A percentile compares a stretch with the other conserved stretches of the same genome.
phyloP scores from a whole-genome alignment of 768 basidiomycete genomes.

The Lactifluus echinatus region DNA sequence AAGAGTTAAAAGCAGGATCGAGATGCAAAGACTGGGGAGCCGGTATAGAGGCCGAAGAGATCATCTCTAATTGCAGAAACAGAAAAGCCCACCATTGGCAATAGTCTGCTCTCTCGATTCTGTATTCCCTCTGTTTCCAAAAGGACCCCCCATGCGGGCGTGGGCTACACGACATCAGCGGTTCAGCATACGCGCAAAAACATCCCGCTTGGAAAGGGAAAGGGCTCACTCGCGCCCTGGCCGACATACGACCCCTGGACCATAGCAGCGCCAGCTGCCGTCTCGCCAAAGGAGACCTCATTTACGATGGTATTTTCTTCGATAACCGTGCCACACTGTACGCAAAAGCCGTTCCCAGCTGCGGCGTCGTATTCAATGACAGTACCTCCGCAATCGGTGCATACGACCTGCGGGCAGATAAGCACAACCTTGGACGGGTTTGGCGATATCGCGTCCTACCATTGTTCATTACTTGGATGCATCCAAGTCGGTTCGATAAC shows the following conservation, averaged over 20 bases:
- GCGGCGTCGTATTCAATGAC: slow-evolving; percentile 81
- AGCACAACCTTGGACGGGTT: neutral
- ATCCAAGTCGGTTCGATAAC: too few species aligned
- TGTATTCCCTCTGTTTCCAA: slow-evolving; percentile 65
- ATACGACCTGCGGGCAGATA: slow-evolving; percentile 36
- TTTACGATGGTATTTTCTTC: slow-evolving; percentile 92
- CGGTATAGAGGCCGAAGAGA: neutral
- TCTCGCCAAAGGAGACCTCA: slow-evolving; percentile 95
- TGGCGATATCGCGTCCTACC: neutral
- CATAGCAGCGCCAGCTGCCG: slow-evolving; percentile 84
- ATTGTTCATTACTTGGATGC: neutral
- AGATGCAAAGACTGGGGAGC: neutral
- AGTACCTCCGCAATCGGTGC: slow-evolving; percentile 71
- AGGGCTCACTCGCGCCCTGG: slow-evolving; percentile 75
- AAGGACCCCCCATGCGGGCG: slow-evolving; percentile 74
- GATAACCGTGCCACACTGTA: slow-evolving; percentile 79
- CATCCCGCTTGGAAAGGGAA: neutral
- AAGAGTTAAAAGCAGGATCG: neutral
- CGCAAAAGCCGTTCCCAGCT: slow-evolving; percentile 80
- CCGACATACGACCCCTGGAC: slow-evolving; percentile 91
- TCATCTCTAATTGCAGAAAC: too few species aligned
- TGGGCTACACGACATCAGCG: slow-evolving; percentile 49
- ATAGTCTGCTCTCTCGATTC: slow-evolving; percentile 91
- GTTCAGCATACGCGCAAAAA: neutral
- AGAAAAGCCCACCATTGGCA: slow-evolving; percentile 68